Conservation (phyloP, 805 yeast species). For the Cyberlindnera subsufficiens region DNA sequence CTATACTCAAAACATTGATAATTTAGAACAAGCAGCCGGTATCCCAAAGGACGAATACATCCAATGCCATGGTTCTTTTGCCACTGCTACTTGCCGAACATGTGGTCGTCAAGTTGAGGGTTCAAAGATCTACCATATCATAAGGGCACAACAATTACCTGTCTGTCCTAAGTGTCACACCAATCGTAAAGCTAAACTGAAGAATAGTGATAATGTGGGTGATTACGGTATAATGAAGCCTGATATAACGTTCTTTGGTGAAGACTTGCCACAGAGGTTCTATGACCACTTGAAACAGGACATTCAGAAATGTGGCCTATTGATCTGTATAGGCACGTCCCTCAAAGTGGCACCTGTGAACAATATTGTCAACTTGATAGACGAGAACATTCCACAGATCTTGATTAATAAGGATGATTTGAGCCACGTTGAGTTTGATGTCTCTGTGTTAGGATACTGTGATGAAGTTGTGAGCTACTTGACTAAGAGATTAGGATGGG, state of each 20-base stretch:
- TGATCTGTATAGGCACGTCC: slow-evolving; percentile 86
- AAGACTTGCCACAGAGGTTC: slow-evolving; percentile 65
- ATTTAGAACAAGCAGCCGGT: slow-evolving; percentile 79
- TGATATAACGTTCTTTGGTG: slow-evolving; percentile 89
- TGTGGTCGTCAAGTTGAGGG: slow-evolving; percentile 69
- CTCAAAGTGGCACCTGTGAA: slow-evolving; percentile 90
- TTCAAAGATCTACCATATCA: slow-evolving; percentile 50
- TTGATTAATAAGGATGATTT: slow-evolving; percentile 74
- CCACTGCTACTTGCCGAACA: slow-evolving; percentile 76
- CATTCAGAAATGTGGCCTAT: slow-evolving; percentile 61
- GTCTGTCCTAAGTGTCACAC: slow-evolving; percentile 62
- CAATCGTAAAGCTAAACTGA: slow-evolving; percentile 32
- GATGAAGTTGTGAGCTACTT: slow-evolving; percentile 75
- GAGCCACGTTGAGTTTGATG: slow-evolving; percentile 72
- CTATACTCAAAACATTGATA: slow-evolving; percentile 89
- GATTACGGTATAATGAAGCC: slow-evolving; percentile 85
- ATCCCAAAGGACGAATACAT: slow-evolving; percentile 58
- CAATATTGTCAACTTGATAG: slow-evolving; percentile 72
- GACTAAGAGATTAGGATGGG: slow-evolving; percentile 53
- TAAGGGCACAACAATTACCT: slow-evolving; percentile 57
- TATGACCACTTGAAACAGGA: slow-evolving; percentile 59
- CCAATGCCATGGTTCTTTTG: slow-evolving; percentile 93
- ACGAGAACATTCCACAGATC: slow-evolving; percentile 74
- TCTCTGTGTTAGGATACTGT: slow-evolving; percentile 70
- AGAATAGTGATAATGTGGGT: slow-evolving; percentile 27